These are phyloP conservation scores for Cylindrotheca closterium DNA, from an alignment of 108 stramenopile species.

Conservation along the genomic window DNA sequence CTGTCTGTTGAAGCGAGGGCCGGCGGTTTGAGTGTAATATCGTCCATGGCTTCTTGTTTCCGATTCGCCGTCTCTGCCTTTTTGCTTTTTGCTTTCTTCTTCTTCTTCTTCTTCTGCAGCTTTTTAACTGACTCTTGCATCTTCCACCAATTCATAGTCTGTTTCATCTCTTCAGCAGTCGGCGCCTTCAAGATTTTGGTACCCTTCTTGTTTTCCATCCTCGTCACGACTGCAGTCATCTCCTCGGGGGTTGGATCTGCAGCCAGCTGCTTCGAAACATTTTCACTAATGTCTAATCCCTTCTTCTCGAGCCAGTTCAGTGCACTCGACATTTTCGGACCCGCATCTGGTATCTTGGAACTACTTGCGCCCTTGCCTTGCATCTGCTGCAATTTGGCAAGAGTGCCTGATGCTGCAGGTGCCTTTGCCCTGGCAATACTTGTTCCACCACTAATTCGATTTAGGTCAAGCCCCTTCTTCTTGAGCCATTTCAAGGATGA, in stretches of 20 bases:
- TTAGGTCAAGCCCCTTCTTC: conserved; percentile 3
- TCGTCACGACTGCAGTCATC: neutral
- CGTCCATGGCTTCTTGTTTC: too few relatives aligned
- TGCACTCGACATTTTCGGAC: conserved; percentile 9
- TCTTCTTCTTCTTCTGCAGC: neutral
- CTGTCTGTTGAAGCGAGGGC: neutral
- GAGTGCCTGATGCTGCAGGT: too few relatives aligned
- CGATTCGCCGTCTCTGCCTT: neutral
- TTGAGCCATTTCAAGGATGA: conserved; percentile 15
- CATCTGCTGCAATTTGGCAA: too few relatives aligned
- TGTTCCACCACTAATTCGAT: neutral
- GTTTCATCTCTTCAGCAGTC: conserved; percentile 4
- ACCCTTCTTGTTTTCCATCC: neutral
- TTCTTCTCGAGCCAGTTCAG: conserved; percentile 6
- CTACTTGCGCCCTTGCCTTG: neutral
- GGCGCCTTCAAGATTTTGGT: neutral
- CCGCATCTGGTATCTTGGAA: too few relatives aligned
- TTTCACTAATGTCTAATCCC: conserved; percentile 3
- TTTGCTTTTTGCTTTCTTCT: neutral
- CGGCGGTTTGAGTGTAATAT: too few relatives aligned
- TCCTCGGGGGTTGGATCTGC: neutral
- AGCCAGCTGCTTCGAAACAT: neutral
- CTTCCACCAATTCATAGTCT: conserved; percentile 16
- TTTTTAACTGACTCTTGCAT: neutral
- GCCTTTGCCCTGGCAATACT: too few relatives aligned